Conservation (phyloP, 768 basidiomycete genomes). For the Naganishia vaughanmartiniae region DNA sequence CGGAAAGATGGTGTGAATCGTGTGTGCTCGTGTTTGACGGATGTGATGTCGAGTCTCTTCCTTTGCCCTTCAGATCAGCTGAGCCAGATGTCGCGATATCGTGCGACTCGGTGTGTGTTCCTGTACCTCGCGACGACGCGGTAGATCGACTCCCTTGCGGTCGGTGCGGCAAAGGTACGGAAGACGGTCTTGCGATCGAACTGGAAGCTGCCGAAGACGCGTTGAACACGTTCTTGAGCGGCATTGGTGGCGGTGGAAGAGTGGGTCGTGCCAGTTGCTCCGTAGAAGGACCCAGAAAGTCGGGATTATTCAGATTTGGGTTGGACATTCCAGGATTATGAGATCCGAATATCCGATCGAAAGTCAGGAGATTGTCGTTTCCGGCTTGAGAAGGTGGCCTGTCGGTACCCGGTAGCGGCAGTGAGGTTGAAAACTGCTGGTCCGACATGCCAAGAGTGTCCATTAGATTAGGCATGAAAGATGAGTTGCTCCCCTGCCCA, state of each 20-base stretch:
- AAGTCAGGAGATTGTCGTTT: constrained; percentile 12
- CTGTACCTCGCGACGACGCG: constrained; percentile 29
- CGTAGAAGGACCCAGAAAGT: neutral
- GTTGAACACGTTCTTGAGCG: constrained; percentile 13
- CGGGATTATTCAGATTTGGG: neutral
- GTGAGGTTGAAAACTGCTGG: neutral
- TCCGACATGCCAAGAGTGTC: constrained; percentile 10
- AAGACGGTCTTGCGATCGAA: constrained; percentile 10
- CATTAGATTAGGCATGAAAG: constrained; percentile 19
- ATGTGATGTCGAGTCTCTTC: neutral
- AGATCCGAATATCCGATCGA: constrained; percentile 9
- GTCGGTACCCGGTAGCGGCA: neutral
- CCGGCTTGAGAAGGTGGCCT: neutral
- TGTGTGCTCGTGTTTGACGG: neutral
- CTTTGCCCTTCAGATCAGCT: constrained; percentile 12
- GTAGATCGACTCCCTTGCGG: neutral
- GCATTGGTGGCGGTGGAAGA: neutral
- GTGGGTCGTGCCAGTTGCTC: neutral
- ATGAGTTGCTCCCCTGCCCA: neutral
- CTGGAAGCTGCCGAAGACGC: neutral
- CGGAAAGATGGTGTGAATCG: neutral
- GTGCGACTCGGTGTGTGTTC: neutral
- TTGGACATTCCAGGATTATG: constrained; percentile 1
- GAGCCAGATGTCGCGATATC: neutral
- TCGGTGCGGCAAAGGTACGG: constrained; percentile 1